Evolutionary conservation across 768 basidiomycete genomes (phyloP).

Genomic region (Boletus reticulatus): DNA sequence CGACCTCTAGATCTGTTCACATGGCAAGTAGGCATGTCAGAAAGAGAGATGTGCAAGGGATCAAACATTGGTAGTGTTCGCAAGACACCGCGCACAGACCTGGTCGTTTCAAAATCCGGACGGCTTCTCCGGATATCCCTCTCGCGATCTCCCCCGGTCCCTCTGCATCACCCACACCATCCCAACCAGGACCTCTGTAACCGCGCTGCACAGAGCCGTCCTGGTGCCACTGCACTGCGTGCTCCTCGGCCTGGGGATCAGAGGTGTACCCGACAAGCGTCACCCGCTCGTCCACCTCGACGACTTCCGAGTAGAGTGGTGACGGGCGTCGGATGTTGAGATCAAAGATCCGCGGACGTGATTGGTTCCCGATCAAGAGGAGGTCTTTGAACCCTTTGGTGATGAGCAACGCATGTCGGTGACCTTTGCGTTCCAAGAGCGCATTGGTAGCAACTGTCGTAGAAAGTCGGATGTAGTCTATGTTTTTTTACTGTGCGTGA

Average conservation of each 20-base stretch:
- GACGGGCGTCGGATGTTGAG: constrained; percentile 79
- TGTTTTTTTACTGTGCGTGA: background rate
- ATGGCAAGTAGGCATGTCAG: background rate
- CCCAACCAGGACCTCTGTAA: constrained; percentile 79
- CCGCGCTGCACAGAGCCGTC: constrained; percentile 62
- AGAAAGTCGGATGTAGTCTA: constrained; percentile 88
- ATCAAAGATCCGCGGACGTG: constrained; percentile 93
- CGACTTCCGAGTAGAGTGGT: constrained; percentile 68
- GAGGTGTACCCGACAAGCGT: constrained; percentile 92
- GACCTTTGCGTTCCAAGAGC: constrained; percentile 90
- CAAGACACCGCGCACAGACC: constrained; percentile 31
- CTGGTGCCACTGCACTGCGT: constrained; percentile 75
- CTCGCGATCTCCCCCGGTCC: constrained; percentile 77
- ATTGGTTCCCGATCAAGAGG: constrained; percentile 91
- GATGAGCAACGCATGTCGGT: constrained; percentile 86
- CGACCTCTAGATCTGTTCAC: constrained; percentile 45
- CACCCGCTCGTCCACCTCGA: constrained; percentile 84
- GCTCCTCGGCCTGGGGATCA: constrained; percentile 76
- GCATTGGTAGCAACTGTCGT: constrained; percentile 98
- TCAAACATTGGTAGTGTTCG: background rate
- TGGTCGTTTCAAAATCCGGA: constrained; percentile 75
- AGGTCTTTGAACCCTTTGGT: constrained; percentile 92
- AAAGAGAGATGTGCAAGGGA: background rate
- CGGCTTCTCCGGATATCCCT: constrained; percentile 88
- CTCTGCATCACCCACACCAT: constrained; percentile 65